phyloP scores from a whole-genome alignment of 2,329 filamentous ascomycete genomes.

The Graphilbum fragrans region DNA sequence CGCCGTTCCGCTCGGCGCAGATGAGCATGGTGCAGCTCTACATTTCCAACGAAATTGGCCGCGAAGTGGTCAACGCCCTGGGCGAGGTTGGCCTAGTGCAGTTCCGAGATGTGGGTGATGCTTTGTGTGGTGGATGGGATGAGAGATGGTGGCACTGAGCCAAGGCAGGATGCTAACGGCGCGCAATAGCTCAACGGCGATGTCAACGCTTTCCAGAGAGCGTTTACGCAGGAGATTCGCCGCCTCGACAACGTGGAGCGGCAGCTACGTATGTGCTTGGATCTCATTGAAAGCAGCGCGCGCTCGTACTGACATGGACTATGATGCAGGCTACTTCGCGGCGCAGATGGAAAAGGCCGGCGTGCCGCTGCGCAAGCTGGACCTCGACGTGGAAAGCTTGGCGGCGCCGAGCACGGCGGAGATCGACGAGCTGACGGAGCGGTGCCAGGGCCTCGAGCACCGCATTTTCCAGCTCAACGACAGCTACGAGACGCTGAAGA shows the following conservation, averaged over 20 bases:
- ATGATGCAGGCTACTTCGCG: slow-evolving; percentile 92
- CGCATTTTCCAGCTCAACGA: slow-evolving; percentile 86
- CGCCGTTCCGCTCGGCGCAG: slow-evolving; percentile 98
- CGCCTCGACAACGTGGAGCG: slow-evolving; percentile 96
- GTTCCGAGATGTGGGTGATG: slow-evolving; percentile 89
- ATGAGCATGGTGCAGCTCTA: slow-evolving; percentile 99
- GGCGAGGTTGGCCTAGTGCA: slow-evolving; percentile 94
- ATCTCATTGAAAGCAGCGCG: too few relatives aligned
- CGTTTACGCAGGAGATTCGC: slow-evolving; percentile 95
- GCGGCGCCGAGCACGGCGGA: slow-evolving; percentile 84
- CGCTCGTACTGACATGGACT: too few relatives aligned
- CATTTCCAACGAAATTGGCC: slow-evolving; percentile 96
- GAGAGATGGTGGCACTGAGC: neutral
- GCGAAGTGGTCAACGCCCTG: slow-evolving; percentile 91
- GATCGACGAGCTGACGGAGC: slow-evolving; percentile 90
- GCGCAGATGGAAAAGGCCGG: slow-evolving; percentile 87
- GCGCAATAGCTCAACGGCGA: slow-evolving; percentile 70
- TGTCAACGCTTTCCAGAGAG: slow-evolving; percentile 87
- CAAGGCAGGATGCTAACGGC: slow-evolving; percentile 7
- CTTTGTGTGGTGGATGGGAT: too few relatives aligned
- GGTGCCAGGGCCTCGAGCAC: slow-evolving; percentile 85
- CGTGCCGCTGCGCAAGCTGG: slow-evolving; percentile 78
- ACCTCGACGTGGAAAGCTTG: slow-evolving; percentile 78
- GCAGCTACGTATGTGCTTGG: slow-evolving; percentile 65
- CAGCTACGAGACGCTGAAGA: slow-evolving; percentile 97